Percentiles rank a stretch among this genome's conserved stretches.
Evolutionary conservation across 1,284 basidiomycete species (phyloP).

Genomic region (Leccinum fallax): DNA sequence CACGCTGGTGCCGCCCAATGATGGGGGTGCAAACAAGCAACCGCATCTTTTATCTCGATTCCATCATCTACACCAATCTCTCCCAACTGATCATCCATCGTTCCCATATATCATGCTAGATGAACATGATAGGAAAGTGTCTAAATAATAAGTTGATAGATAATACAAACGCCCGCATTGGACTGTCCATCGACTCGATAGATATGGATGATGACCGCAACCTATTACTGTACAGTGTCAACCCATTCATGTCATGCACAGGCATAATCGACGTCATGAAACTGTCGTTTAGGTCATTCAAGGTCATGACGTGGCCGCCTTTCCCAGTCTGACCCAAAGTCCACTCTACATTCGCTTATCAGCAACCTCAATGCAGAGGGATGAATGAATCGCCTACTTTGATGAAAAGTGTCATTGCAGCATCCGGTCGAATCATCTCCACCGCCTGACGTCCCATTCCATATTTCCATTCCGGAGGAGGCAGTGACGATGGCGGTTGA

Average conservation of each 20-base stretch:
- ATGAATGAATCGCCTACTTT: conserved; percentile 45
- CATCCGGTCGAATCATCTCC: conserved; percentile 62
- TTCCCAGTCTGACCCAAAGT: conserved; percentile 52
- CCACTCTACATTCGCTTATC: conserved; percentile 44
- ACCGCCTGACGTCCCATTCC: conserved; percentile 52
- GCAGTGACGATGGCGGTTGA: conserved; percentile 61
- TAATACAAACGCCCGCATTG: conserved; percentile 2
- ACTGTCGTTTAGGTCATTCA: neutral
- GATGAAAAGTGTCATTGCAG: conserved; percentile 60
- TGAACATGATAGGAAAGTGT: neutral
- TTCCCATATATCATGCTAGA: neutral
- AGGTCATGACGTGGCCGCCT: conserved; percentile 16
- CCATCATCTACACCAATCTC: neutral
- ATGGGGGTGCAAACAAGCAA: neutral
- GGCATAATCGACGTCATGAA: neutral
- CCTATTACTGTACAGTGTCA: neutral
- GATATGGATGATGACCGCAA: neutral
- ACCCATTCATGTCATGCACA: neutral
- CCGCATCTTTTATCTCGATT: neutral
- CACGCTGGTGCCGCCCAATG: neutral
- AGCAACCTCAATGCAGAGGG: conserved; percentile 8
- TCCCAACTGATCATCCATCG: neutral
- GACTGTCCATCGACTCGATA: neutral
- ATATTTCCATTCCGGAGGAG: conserved; percentile 58
- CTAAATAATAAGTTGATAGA: conserved; percentile 17